Evolutionary conservation across 805 yeast genomes (phyloP).

Genomic region (Suhomyces faveliae): DNA sequence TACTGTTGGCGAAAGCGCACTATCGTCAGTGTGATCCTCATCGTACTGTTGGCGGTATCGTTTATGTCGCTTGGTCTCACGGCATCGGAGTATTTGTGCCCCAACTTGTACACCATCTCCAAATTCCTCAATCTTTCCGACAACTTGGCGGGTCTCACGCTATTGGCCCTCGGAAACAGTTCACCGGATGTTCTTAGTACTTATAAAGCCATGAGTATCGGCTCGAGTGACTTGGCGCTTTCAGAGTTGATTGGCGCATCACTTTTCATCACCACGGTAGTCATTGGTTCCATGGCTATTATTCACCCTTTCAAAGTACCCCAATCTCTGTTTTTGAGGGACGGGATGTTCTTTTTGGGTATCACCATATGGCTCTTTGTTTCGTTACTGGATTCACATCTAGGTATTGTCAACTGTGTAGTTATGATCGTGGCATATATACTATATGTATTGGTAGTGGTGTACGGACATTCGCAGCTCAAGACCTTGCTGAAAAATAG

Average conservation of each 20-base stretch:
- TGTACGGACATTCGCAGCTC: slow-evolving; percentile 19
- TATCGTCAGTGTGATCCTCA: slow-evolving; percentile 16
- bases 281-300: slow-evolving; percentile 76
- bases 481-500: slow-evolving; percentile 13
- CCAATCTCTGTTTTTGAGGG: slow-evolving; percentile 53
- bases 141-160: slow-evolving; percentile 78
- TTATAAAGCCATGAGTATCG: slow-evolving; percentile 71
- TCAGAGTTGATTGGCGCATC: slow-evolving; percentile 94
- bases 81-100: slow-evolving; percentile 80
- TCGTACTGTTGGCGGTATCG: slow-evolving; percentile 34
- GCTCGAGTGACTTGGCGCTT: slow-evolving; percentile 74
- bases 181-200: slow-evolving; percentile 88
- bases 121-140: slow-evolving; percentile 62
- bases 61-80: slow-evolving; percentile 71
- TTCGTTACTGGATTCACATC: slow-evolving; percentile 53
- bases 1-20: slow-evolving; percentile 23
- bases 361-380: slow-evolving; percentile 50
- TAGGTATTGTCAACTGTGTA: slow-evolving; percentile 56
- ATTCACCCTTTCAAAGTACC: slow-evolving; percentile 62
- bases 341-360: slow-evolving; percentile 53
- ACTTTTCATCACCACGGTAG: slow-evolving; percentile 73
- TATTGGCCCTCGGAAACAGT: slow-evolving; percentile 89
- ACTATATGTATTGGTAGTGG: slow-evolving; percentile 51
- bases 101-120: slow-evolving; percentile 70
- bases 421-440: slow-evolving; percentile 57